Evolutionary conservation across 805 yeast genomes (phyloP).

Genomic region (Myxozyma kluyveri): DNA sequence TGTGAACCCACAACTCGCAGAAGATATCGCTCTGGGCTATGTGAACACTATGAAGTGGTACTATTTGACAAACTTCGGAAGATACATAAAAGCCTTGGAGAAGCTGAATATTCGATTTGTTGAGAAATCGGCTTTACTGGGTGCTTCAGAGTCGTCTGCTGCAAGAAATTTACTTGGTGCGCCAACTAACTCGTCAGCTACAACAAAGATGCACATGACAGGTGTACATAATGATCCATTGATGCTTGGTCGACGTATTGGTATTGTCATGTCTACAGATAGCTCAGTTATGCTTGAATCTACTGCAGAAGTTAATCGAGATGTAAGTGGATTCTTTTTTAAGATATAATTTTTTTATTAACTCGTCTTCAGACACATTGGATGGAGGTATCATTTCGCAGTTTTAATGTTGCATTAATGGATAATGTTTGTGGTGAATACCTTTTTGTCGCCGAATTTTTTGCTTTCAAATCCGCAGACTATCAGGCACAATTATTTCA

Average conservation of each 20-base stretch:
- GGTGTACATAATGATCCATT: conserved; percentile 48
- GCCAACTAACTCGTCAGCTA: conserved; percentile 2
- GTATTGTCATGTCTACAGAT: conserved; percentile 54
- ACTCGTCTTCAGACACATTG: conserved; percentile 44
- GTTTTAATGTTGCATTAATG: conserved; percentile 66
- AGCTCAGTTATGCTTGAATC: conserved; percentile 73
- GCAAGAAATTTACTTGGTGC: background rate
- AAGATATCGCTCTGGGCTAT: conserved; percentile 75
- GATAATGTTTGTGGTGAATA: conserved; percentile 80
- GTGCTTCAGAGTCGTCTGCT: conserved; percentile 39
- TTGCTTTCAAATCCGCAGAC: conserved; percentile 38
- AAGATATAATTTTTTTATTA: too few relatives aligned
- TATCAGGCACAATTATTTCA: conserved; percentile 39
- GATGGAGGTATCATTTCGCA: conserved; percentile 71
- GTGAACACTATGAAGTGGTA: conserved; percentile 91
- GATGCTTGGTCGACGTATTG: conserved; percentile 56
- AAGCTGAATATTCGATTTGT: conserved; percentile 55
- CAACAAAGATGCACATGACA: conserved; percentile 16
- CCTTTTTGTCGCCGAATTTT: conserved; percentile 68
- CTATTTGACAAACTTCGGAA: conserved; percentile 71
- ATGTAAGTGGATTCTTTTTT: conserved; percentile 33
- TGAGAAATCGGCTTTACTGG: conserved; percentile 57
- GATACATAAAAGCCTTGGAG: conserved; percentile 71
- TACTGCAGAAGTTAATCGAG: conserved; percentile 74
- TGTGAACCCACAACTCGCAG: conserved; percentile 61